Evolutionary conservation across 495 filamentous ascomycete genomes (phyloP).

Genomic region (Penicillium herquei): DNA sequence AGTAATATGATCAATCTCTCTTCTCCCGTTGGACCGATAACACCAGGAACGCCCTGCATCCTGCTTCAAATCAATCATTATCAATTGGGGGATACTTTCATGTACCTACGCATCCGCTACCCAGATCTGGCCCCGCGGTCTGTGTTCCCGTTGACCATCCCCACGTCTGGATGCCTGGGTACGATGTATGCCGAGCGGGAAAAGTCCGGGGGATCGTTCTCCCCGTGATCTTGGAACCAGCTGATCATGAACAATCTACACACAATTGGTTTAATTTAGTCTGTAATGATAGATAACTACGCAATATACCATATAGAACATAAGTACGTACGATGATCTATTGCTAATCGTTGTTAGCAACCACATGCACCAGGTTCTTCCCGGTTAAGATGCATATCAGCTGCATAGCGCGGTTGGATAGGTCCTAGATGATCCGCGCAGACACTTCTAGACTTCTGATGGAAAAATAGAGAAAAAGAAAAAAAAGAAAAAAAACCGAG

Average conservation of each 20-base stretch:
- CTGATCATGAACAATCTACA: not conserved
- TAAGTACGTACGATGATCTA: not conserved
- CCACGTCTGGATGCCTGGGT: constrained; percentile 10
- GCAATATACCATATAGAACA: not conserved
- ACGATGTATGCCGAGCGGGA: constrained; percentile 9
- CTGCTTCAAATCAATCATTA: constrained; percentile 10
- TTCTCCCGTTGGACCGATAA: constrained; percentile 33
- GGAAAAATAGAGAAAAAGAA: constrained; percentile 4
- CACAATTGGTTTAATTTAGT: not conserved
- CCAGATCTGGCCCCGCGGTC: constrained; percentile 10
- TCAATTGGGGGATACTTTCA: constrained; percentile 8
- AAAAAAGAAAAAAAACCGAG: too few species aligned
- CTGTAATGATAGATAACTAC: not conserved
- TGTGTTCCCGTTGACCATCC: constrained; percentile 4
- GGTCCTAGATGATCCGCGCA: not conserved
- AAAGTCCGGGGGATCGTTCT: constrained; percentile 19
- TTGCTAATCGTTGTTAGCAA: constrained; percentile 22
- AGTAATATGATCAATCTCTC: constrained; percentile 24
- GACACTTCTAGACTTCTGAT: constrained; percentile 5
- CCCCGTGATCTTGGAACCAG: not conserved
- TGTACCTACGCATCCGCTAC: constrained; percentile 6
- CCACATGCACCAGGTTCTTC: not conserved
- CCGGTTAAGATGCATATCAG: constrained; percentile 16
- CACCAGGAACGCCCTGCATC: constrained; percentile 4
- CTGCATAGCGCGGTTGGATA: constrained; percentile 6